Evolutionary conservation across 495 filamentous ascomycete genomes (phyloP), one percentile per base, ranked within the genome.

Genomic region (Umbilicaria muhlenbergii): DNA sequence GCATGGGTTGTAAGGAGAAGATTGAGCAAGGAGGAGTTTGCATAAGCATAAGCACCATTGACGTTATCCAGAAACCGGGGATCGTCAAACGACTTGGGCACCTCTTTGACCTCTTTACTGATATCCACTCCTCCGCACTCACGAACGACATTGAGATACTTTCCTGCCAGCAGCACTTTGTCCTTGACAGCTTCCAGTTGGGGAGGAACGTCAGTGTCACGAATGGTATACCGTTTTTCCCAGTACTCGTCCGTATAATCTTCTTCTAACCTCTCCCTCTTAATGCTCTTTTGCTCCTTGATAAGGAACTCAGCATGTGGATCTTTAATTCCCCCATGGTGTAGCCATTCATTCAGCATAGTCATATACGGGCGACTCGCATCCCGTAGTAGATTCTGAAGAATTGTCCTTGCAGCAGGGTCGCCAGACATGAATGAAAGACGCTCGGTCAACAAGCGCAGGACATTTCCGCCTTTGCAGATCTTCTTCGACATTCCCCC

Each of bases 171-270:
- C 8, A 96, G 67, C 2, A 98, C 87, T 55, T 94, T 95, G 45
- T 94, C 87, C 52, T 85, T 89, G 43, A 96, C 85, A 42, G 68
- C 78, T 52, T 92, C 86, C 5, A 98, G 73, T 57, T 98, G 91
- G 11, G 91, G 89, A 3, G 91, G 91, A 11, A 96, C 78, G 43
- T 91, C 86, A 36, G 83, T 73, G 36, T 93, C 83, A 35, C 91
- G 77, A 46, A 96, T 85, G 11, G 87, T 94, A 52, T 98, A 98
- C 44, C 91, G 72, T 59, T 94, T 86, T 55, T 96, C 91, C 91
- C 91, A 98, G 59, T 98, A 98, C 51, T 96, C 91, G 54, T 98
- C 91, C 0, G 88, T 96, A 52, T 95, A 98, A 61, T 98, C 91
- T 53, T 94, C 78, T 56, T 95, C 86, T 11, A 98, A 64, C 52